Evolutionary conservation across 192 early-diverging fungal genomes (phyloP).

Genomic region (Tieghemiomyces parasiticus): DNA sequence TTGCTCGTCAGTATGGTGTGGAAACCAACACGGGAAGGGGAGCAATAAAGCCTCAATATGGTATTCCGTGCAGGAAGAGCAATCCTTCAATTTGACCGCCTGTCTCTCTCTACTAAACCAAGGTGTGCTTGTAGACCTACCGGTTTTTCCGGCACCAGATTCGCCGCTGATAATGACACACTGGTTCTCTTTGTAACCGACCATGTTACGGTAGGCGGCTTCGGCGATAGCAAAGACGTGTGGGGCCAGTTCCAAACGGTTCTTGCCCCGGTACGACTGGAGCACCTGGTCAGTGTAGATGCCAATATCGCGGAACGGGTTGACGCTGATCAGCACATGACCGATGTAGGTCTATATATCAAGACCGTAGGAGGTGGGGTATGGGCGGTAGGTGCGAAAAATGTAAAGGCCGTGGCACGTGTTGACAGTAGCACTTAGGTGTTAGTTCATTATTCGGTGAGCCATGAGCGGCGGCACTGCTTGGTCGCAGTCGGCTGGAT

Average conservation of each 20-base stretch:
- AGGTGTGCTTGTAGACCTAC: no score
- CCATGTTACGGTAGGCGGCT: constrained; percentile 80
- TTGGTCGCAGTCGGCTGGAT: no score
- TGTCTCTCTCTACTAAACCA: no score
- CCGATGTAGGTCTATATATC: constrained; percentile 85
- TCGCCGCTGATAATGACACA: constrained; percentile 98
- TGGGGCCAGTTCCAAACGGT: constrained; percentile 78
- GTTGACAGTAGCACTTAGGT: no score
- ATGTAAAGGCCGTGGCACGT: no score
- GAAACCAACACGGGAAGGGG: no score
- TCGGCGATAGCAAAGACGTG: constrained; percentile 98
- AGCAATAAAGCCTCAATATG: no score
- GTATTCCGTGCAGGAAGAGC: no score
- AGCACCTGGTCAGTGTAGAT: constrained; percentile 90
- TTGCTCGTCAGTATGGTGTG: no score
- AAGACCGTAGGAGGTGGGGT: not conserved
- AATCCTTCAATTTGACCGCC: no score
- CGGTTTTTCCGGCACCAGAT: constrained; percentile 86
- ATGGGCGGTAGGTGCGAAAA: not conserved
- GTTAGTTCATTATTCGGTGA: no score
- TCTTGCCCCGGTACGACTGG: constrained; percentile 72
- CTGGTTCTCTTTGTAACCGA: constrained; percentile 96
- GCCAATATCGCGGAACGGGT: constrained; percentile 91
- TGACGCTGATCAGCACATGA: constrained; percentile 77
- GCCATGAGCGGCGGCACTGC: no score